Evolutionary conservation across 306 rosid species (phyloP).

Genomic region (Quercus aquifolioides): DNA sequence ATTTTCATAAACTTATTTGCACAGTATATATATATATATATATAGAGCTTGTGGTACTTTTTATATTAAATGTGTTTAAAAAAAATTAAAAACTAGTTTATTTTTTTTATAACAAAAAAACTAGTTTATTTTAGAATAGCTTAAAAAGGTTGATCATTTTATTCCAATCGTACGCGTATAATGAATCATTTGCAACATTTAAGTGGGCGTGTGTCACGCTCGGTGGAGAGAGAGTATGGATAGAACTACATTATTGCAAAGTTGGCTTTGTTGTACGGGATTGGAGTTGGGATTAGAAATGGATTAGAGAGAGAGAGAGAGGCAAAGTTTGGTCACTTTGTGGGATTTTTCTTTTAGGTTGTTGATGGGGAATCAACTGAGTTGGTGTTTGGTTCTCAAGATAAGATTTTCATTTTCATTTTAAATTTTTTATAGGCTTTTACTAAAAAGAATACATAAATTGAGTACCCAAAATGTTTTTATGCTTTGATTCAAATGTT

Average conservation of each 20-base stretch:
- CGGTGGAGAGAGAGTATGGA: not conserved
- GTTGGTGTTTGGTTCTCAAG: conserved; percentile 25
- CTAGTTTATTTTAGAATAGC: too few relatives aligned
- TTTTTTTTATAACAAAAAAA: too few relatives aligned
- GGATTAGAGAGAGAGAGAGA: conserved; percentile 21
- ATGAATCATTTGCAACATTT: too few relatives aligned
- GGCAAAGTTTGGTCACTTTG: conserved; percentile 40
- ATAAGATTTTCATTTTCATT: conserved; percentile 11
- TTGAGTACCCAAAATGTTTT: not conserved
- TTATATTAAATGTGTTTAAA: too few relatives aligned
- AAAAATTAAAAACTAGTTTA: too few relatives aligned
- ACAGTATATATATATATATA: too few relatives aligned
- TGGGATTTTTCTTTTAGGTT: conserved; percentile 29
- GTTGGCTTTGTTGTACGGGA: conserved; percentile 33
- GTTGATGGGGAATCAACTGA: conserved; percentile 40
- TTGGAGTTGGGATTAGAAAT: conserved; percentile 27
- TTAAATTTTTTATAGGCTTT: not conserved
- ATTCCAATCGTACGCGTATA: too few relatives aligned
- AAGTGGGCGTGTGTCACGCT: not conserved
- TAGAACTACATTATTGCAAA: conserved; percentile 7
- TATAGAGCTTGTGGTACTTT: too few relatives aligned
- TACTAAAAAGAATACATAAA: too few relatives aligned
- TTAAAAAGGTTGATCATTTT: too few relatives aligned
- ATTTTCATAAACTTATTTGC: too few relatives aligned
- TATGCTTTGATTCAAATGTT: not conserved